These are phyloP conservation scores for Ormosia semicastrata DNA, from an alignment of 306 rosid species.

Conservation along the genomic window DNA sequence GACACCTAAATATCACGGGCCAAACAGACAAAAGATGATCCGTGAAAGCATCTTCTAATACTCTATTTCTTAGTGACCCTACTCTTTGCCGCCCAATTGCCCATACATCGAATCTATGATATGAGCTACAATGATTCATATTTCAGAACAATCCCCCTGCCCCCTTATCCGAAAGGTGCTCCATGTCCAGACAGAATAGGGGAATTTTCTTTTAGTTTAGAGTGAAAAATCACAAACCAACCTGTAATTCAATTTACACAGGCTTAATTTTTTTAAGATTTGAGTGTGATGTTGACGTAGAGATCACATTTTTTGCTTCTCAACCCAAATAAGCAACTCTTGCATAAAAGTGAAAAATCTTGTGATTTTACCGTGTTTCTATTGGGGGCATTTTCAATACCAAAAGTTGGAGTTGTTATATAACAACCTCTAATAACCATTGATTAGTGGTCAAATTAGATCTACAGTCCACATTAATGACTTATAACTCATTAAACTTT, in stretches of 20 bases:
- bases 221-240: not conserved
- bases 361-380: too few relatives aligned
- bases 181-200: not conserved
- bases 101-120: slow-evolving; percentile 10
- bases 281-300: not conserved
- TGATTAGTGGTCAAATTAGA: too few relatives aligned
- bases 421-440: too few relatives aligned
- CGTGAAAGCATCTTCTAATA: not conserved
- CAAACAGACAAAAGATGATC: not conserved
- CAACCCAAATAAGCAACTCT: too few relatives aligned
- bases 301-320: too few relatives aligned
- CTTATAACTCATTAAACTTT: too few relatives aligned
- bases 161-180: not conserved
- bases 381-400: too few relatives aligned
- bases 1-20: slow-evolving; percentile 11
- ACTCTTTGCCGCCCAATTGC: not conserved
- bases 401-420: too few relatives aligned
- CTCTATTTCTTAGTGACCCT: not conserved
- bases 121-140: not conserved
- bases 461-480: too few relatives aligned
- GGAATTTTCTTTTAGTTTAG: not conserved
- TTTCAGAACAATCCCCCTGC: not conserved
- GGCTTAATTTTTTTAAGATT: not conserved
- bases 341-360: too few relatives aligned
- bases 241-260: not conserved